A percentile compares a stretch with the other conserved stretches of the same genome.
phyloP scores from a whole-genome alignment of 2,329 filamentous ascomycete species.

The Volutella citrinella region DNA sequence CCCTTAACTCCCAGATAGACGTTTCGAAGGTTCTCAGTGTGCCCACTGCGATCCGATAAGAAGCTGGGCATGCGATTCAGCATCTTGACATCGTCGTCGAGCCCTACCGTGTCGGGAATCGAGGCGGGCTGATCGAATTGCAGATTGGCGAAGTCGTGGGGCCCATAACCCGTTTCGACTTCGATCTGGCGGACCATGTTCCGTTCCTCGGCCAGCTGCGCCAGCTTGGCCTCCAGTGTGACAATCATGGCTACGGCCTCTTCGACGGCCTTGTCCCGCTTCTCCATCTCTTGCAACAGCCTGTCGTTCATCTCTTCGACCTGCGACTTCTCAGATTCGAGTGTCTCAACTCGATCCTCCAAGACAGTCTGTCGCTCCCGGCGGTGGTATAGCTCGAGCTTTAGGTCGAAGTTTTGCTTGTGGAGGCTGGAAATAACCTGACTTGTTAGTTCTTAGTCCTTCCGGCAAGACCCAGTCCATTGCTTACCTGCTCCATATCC shows the following conservation, averaged over 20 bases:
- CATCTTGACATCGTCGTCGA: slow-evolving; percentile 32
- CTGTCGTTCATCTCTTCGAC: slow-evolving; percentile 56
- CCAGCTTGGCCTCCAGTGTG: slow-evolving; percentile 57
- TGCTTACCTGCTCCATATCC: slow-evolving; percentile 65
- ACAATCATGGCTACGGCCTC: slow-evolving; percentile 71
- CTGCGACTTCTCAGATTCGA: slow-evolving; percentile 54
- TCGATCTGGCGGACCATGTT: slow-evolving; percentile 52
- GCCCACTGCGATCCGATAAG: slow-evolving; percentile 56
- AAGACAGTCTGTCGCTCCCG: slow-evolving; percentile 60
- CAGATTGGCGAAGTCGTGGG: too few species aligned
- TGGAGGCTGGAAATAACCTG: slow-evolving; percentile 65
- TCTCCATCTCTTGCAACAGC: slow-evolving; percentile 59
- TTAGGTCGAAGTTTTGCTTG: slow-evolving; percentile 76
- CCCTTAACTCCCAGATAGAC: slow-evolving; percentile 51
- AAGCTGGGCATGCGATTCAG: slow-evolving; percentile 63
- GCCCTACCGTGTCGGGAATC: slow-evolving; percentile 15
- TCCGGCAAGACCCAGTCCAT: too few species aligned
- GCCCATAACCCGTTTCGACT: slow-evolving; percentile 28
- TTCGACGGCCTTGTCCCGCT: slow-evolving; percentile 66
- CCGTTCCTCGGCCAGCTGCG: slow-evolving; percentile 51
- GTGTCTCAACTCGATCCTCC: slow-evolving; percentile 53
- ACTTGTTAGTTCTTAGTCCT: slow-evolving; percentile 5
- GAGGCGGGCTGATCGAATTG: slow-evolving; percentile 13
- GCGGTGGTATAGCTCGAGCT: slow-evolving; percentile 68
- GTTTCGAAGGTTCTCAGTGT: slow-evolving; percentile 59